These are phyloP conservation scores for Ophiostoma sp. DNA, from an alignment of 2,329 filamentous ascomycete genomes.

Conservation along the genomic window DNA sequence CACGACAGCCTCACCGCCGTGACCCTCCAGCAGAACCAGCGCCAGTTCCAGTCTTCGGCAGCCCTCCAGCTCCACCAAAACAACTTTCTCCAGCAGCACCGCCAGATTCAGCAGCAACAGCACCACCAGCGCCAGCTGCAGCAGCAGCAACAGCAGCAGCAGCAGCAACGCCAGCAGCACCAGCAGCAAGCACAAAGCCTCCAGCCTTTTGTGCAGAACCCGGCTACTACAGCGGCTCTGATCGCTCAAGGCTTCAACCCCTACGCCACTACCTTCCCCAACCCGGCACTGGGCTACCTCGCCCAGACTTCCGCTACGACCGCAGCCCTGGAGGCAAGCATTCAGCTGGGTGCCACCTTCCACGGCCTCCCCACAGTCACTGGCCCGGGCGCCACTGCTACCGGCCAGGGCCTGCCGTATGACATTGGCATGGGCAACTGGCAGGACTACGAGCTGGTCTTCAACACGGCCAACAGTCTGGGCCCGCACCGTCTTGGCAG, in stretches of 20 bases:
- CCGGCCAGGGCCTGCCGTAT: constrained; percentile 53
- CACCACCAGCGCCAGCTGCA: constrained; percentile 41
- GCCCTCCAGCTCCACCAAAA: constrained; percentile 38
- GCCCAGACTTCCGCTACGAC: constrained; percentile 52
- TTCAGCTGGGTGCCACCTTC: constrained; percentile 60
- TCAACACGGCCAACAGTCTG: constrained; percentile 39
- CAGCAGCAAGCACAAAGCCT: constrained; percentile 42
- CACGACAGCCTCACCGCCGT: constrained; percentile 53
- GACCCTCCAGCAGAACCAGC: constrained; percentile 53
- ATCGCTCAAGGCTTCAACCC: constrained; percentile 46
- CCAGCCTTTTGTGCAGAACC: constrained; percentile 52
- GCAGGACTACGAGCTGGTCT: constrained; percentile 66
- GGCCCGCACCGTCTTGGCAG: constrained; percentile 30
- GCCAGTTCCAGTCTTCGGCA: constrained; percentile 35
- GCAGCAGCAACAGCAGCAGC: constrained; percentile 30
- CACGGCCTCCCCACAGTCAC: constrained; percentile 52
- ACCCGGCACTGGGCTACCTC: constrained; percentile 55
- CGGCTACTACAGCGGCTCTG: constrained; percentile 32
- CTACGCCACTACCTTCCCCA: constrained; percentile 46
- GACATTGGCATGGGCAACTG: constrained; percentile 63
- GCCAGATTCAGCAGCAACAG: constrained; percentile 42
- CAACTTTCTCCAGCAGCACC: constrained; percentile 43
- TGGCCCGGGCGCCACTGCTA: constrained; percentile 43
- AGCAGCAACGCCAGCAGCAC: constrained; percentile 26
- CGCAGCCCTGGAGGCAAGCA: constrained; percentile 55